phyloP scores from a whole-genome alignment of 768 basidiomycete species.

The Mycena indigotica region DNA sequence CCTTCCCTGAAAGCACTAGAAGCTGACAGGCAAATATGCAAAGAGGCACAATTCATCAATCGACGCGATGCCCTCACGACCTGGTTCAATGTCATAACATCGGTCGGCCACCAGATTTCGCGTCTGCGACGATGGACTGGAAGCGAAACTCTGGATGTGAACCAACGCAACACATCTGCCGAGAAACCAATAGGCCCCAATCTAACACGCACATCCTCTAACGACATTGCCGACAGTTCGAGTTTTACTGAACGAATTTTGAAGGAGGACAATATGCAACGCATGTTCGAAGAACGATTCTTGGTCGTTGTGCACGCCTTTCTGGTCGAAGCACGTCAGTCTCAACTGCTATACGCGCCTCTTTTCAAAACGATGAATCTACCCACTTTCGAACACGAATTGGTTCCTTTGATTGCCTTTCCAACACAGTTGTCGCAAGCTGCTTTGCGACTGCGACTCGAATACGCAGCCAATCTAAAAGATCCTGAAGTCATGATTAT shows the following conservation, averaged over 20 bases:
- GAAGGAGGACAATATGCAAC: slow-evolving; percentile 95
- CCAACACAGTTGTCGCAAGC: slow-evolving; percentile 94
- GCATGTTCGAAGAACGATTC: slow-evolving; percentile 90
- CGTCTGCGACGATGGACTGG: slow-evolving; percentile 93
- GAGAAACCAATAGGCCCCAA: slow-evolving; percentile 50
- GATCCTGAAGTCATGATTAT: slow-evolving; percentile 90
- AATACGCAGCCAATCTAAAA: slow-evolving; percentile 84
- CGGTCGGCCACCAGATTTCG: slow-evolving; percentile 79
- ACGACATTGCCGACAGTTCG: slow-evolving; percentile 63
- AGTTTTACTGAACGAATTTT: slow-evolving; percentile 93
- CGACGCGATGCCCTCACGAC: slow-evolving; percentile 88
- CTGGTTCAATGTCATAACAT: slow-evolving; percentile 86
- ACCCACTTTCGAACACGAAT: slow-evolving; percentile 85
- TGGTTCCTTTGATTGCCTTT: slow-evolving; percentile 93
- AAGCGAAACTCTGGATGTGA: slow-evolving; percentile 87
- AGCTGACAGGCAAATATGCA: slow-evolving; percentile 72
- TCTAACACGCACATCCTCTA: slow-evolving; percentile 34
- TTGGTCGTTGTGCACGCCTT: slow-evolving; percentile 85
- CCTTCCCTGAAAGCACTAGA: slow-evolving; percentile 81
- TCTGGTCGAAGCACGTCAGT: slow-evolving; percentile 81
- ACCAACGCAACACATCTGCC: slow-evolving; percentile 69
- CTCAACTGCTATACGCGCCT: slow-evolving; percentile 77
- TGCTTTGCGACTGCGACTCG: slow-evolving; percentile 83
- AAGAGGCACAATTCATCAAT: slow-evolving; percentile 67
- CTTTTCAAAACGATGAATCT: slow-evolving; percentile 87